phyloP scores from a whole-genome alignment of 2,329 filamentous ascomycete genomes.

The Phialophora expanda region DNA sequence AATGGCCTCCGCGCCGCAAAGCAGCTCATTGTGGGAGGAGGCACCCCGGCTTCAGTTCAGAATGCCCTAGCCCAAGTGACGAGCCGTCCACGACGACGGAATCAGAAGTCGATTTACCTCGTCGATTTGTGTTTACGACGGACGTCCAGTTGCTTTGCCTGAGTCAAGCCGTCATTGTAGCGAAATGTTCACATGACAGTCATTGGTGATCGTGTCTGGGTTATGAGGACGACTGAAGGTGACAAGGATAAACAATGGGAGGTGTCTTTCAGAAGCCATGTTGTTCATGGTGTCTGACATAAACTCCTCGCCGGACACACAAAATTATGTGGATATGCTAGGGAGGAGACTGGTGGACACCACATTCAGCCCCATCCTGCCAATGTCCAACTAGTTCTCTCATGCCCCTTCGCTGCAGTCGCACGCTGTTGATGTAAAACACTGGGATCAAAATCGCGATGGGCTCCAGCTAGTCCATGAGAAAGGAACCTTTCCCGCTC shows the following conservation, averaged over 20 bases:
- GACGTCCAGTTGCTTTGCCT: not conserved
- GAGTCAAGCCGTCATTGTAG: too few relatives aligned
- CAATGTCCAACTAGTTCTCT: conserved; percentile 57
- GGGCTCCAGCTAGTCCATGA: conserved; percentile 55
- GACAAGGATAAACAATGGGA: not conserved
- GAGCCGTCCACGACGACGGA: not conserved
- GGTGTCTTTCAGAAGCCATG: too few relatives aligned
- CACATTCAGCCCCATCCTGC: conserved; percentile 52
- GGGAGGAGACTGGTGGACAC: not conserved
- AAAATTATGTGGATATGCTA: not conserved
- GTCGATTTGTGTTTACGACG: not conserved
- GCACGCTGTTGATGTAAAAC: conserved; percentile 46
- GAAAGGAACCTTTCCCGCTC: conserved; percentile 67
- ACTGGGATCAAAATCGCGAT: conserved; percentile 48
- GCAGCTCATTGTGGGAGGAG: not conserved
- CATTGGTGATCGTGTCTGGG: not conserved
- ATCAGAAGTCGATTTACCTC: not conserved
- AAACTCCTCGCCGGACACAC: not conserved
- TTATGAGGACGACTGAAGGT: not conserved
- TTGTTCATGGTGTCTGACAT: not conserved
- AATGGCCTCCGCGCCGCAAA: not conserved
- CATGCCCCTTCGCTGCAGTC: conserved; percentile 44
- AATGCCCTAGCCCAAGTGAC: not conserved
- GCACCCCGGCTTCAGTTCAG: not conserved
- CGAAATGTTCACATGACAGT: not conserved